These are phyloP conservation scores for Pneumocystis canis DNA, from an alignment of 1,139 yeast species.

Conservation along the genomic window DNA sequence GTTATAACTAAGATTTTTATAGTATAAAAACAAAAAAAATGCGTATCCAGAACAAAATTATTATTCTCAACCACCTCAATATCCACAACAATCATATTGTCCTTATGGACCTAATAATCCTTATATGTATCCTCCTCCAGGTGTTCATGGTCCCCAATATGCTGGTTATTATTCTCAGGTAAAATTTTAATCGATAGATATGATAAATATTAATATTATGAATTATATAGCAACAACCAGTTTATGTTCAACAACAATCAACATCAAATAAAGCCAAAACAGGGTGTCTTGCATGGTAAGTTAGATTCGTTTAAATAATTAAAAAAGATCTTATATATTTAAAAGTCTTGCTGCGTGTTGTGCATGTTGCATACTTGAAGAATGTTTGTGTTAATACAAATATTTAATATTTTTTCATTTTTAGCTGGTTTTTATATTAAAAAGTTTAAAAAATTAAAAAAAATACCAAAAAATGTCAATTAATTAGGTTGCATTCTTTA, in stretches of 20 bases:
- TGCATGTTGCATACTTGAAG: not conserved
- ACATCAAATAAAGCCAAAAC: not conserved
- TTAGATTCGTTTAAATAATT: not conserved
- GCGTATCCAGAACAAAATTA: not conserved
- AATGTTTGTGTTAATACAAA: not conserved
- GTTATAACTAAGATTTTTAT: not conserved
- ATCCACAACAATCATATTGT: not conserved
- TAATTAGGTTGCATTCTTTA: no score
- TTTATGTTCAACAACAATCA: not conserved
- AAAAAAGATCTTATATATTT: not conserved
- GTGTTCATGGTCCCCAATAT: not conserved
- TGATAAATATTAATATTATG: not conserved
- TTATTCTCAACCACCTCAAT: not conserved
- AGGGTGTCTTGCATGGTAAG: not conserved
- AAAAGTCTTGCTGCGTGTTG: not conserved
- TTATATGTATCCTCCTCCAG: not conserved
- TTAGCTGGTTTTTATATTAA: no score
- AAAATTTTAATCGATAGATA: not conserved
- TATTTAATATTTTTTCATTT: no score
- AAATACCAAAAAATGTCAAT: no score
- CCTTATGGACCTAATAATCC: not conserved
- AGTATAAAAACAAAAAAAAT: not conserved
- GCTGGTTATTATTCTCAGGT: not conserved
- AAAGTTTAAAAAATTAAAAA: no score
- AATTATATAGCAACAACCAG: not conserved